Evolutionary conservation across 164 flowering plant genomes (phyloP).

Genomic region (Nelumbo lutea): DNA sequence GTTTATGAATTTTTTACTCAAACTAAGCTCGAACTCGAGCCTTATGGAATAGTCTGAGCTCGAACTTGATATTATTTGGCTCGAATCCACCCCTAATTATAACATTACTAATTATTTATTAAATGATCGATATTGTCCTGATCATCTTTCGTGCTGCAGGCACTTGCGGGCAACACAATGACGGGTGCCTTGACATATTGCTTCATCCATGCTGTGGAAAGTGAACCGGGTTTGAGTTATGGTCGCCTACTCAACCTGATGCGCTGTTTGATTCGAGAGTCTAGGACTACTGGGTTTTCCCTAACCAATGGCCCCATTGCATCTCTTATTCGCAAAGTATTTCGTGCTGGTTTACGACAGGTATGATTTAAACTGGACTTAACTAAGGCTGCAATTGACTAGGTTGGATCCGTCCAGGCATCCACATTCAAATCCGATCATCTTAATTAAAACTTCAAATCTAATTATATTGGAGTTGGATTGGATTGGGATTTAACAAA

Average conservation of each 20-base stretch:
- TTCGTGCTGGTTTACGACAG: conserved; percentile 25
- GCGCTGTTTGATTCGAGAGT: conserved; percentile 40
- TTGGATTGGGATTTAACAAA: not conserved
- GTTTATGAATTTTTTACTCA: no score
- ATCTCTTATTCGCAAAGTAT: conserved; percentile 17
- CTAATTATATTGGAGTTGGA: no score
- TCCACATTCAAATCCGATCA: not conserved
- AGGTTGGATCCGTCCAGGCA: not conserved
- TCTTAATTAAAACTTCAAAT: no score
- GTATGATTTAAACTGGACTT: conserved; percentile 5
- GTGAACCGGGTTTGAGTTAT: conserved; percentile 38
- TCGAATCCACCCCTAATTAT: no score
- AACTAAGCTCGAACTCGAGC: no score
- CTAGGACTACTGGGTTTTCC: conserved; percentile 26
- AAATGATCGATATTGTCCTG: not conserved
- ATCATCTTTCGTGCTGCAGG: conserved; percentile 27
- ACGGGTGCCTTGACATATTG: conserved; percentile 60
- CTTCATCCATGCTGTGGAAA: conserved; percentile 52
- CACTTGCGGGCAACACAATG: conserved; percentile 28
- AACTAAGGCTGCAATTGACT: not conserved
- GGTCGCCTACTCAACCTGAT: conserved; percentile 47
- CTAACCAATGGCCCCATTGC: conserved; percentile 31
- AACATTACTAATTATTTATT: no score
- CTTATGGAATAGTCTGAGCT: not conserved
- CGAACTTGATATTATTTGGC: no score